Base-by-base conservation (phyloP, 257 asterid genomes). In the Fraxinus cuspidata region DNA sequence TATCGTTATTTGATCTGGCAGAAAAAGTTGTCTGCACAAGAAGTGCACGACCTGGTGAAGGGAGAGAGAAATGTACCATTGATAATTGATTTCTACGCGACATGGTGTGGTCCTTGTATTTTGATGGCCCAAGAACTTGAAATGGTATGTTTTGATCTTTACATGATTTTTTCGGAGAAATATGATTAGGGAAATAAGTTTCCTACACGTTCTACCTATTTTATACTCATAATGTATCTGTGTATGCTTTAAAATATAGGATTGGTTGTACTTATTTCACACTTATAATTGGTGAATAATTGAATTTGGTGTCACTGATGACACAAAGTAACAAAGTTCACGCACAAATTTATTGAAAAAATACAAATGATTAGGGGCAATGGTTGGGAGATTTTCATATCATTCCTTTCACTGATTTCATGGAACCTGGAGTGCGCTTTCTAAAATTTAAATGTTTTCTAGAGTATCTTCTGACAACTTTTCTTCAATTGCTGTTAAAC, bases 91-190 rank as follows among this genome's bases (percentile, higher is more conserved):
- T 95, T 95, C 84, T 95, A 91, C 71, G 98, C 99, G 37, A 93
- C 99, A 16, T 95, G 99, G 98, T 95, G 99, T 74, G 99, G 99
- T 47, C 99, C 99, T 78, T 95, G 99, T 86, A 82, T 93, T 80
- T 85, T 95, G 88, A 93, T 95, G 98, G 99, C 99, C 2, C 98
- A 95, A 87, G 98, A 90, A 82, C 97, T 95, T 58, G 99, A 95
- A 93, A 95, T 81, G 99, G 99, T 95, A 89, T 32, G 86, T 38
- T 67, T 80, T 21, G 77, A 49, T 78, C 69, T 76, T 64, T 70
- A 7, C 77, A 29, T 32, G 21, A 34, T 16, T 12, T 0, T 71
- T 9, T 70, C 47, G n/a, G 49, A 19, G 32, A 63, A 63, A 37
- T 42, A 66, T 81, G 78, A 63, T 25, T 51, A 34, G 32, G 73